These are phyloP conservation scores for Leccinum pellstonianum DNA, from an alignment of 768 basidiomycete species.

Conservation along the genomic window DNA sequence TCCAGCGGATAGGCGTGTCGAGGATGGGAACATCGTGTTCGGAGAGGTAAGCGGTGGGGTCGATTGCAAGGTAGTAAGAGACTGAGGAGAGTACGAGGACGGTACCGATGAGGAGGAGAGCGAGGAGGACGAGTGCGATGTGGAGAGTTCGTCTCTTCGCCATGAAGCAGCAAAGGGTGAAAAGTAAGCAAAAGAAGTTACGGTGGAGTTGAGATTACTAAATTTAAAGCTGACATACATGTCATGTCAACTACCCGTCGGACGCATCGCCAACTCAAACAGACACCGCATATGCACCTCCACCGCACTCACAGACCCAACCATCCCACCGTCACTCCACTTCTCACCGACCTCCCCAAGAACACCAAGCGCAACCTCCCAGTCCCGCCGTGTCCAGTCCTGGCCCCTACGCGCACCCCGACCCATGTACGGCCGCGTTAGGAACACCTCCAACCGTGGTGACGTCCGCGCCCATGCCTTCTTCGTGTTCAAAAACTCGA, in stretches of 20 bases:
- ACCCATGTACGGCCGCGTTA: constrained; percentile 45
- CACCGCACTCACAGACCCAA: constrained; percentile 48
- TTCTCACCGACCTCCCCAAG: constrained; percentile 47
- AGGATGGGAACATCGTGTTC: constrained; percentile 70
- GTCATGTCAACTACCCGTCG: constrained; percentile 31
- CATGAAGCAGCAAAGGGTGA: constrained; percentile 26
- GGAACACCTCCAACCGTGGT: constrained; percentile 53
- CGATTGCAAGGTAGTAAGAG: constrained; percentile 85
- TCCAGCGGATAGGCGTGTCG: constrained; percentile 57
- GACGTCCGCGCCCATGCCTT: constrained; percentile 34
- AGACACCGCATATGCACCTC: constrained; percentile 46
- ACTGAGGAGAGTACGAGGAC: constrained; percentile 89
- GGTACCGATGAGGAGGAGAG: constrained; percentile 81
- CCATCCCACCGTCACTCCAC: constrained; percentile 60
- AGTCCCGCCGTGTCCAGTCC: constrained; percentile 71
- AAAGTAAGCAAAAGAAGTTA: not conserved
- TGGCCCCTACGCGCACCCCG: constrained; percentile 63
- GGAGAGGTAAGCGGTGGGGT: constrained; percentile 72
- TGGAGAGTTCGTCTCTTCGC: constrained; percentile 46
- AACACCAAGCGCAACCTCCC: constrained; percentile 52
- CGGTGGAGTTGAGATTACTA: not conserved
- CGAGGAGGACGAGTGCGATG: constrained; percentile 54
- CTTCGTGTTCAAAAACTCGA: constrained; percentile 54
- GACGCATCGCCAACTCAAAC: constrained; percentile 47
- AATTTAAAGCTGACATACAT: not conserved